Base-by-base conservation (phyloP, 2,329 filamentous ascomycete genomes). In the Colletotrichum tabaci region DNA sequence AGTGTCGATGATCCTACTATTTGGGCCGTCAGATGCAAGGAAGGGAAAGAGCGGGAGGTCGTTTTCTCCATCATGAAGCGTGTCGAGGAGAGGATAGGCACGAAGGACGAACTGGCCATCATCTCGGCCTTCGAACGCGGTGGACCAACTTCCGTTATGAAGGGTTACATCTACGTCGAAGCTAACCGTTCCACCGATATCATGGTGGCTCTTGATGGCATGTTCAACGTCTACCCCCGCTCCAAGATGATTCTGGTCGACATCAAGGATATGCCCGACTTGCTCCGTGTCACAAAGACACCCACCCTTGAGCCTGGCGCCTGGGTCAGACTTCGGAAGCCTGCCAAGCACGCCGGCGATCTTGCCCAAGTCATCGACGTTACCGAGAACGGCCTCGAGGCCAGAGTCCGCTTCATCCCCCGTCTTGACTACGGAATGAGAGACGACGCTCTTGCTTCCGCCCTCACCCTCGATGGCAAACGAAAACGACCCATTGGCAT, bases 221-320 rank as follows among this genome's bases (percentile, higher is more conserved):
- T 99, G 78, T 89, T 94, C 73, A 95, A 98, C 78, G 93, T 97
- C 47, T 99, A 98, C 80, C 94, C 96, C 65, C 91, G 94, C 67
- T 93, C 90, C 38, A 96, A 95, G 82, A 92, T 96, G 84, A 90
- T 95, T 55, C 86, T 98, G 62, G 94, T 99, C 52, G 94, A 96
- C 60, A 95, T 98, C 77, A 97, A 97, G 81, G 96, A 99, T 82
- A 98, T 98, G 92, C 96, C 96, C 2, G 96, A 98, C 82, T 88
- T 99, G n/a, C 87, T 99, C 21, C 91, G 95, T 62, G 94, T 97
- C 38, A 92, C 91, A 72, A 98, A 98, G 84, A 96, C 93, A 3
- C 93, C 95, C 58, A 91, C 91, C 35, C 86, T 99, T 44, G 91
- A 96, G 76, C 93, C 93, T 12, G 96, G 96, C 74, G 94, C 94